Evolutionary conservation across 2,329 filamentous ascomycete genomes (phyloP).

Genomic region (Cladosporium halotolerans): DNA sequence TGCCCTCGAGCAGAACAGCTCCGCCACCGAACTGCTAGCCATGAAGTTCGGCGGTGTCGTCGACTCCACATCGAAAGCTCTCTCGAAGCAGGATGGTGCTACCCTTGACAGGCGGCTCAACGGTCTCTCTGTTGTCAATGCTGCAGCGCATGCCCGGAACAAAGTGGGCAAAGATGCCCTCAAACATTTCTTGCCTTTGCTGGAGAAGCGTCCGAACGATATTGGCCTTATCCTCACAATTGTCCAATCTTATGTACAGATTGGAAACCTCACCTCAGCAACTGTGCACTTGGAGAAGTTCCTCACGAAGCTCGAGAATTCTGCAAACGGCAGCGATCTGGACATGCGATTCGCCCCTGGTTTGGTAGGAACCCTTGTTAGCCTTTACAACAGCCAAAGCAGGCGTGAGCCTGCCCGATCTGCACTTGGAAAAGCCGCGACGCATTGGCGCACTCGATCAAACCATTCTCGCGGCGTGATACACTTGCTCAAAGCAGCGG

Average conservation of each 20-base stretch:
- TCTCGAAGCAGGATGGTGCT: constrained; percentile 43
- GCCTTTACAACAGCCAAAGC: constrained; percentile 70
- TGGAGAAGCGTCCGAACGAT: constrained; percentile 71
- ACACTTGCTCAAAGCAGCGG: constrained; percentile 74
- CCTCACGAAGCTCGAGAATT: constrained; percentile 63
- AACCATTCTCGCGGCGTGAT: constrained; percentile 36
- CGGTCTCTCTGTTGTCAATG: constrained; percentile 58
- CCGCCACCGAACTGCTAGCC: constrained; percentile 58
- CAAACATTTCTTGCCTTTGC: constrained; percentile 60
- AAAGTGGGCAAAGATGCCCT: constrained; percentile 60
- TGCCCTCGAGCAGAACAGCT: constrained; percentile 56
- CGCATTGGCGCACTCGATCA: constrained; percentile 67
- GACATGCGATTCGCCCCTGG: constrained; percentile 78
- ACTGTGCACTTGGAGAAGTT: constrained; percentile 70
- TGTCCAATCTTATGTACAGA: constrained; percentile 71
- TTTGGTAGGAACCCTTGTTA: constrained; percentile 70
- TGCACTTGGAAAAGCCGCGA: constrained; percentile 72
- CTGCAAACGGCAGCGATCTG: constrained; percentile 45
- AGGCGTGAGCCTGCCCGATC: constrained; percentile 64
- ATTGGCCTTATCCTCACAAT: constrained; percentile 74
- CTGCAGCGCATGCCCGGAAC: constrained; percentile 65
- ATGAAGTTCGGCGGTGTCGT: constrained; percentile 63
- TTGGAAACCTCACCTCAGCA: constrained; percentile 66
- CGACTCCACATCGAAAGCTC: constrained; percentile 46
- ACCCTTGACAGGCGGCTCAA: constrained; percentile 38